These are phyloP conservation scores for Rutstroemia sp. DNA, from an alignment of 2,329 filamentous ascomycete species.

Conservation along the genomic window DNA sequence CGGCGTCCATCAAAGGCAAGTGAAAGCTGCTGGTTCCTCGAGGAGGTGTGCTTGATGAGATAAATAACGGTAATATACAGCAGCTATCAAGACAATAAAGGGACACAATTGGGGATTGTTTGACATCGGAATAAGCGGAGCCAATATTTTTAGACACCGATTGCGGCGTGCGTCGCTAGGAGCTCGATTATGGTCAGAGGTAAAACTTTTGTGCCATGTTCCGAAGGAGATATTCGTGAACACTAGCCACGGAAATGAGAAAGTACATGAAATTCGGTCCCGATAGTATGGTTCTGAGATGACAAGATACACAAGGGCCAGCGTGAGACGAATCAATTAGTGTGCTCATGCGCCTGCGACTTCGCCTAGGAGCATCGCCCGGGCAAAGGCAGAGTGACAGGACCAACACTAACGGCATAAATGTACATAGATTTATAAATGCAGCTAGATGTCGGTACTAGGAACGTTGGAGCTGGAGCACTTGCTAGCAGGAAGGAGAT, in stretches of 20 bases:
- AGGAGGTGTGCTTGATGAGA: not conserved
- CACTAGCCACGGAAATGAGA: not conserved
- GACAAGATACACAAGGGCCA: not conserved
- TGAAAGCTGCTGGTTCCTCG: no score
- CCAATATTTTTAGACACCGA: not conserved
- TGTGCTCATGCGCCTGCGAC: not conserved
- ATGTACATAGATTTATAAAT: no score
- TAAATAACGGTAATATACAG: not conserved
- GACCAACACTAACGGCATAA: no score
- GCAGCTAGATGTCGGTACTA: no score
- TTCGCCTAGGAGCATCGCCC: not conserved
- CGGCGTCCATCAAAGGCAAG: no score
- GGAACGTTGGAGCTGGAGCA: no score
- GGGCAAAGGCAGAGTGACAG: no score
- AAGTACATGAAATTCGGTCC: not conserved
- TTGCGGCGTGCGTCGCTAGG: not conserved
- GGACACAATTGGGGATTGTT: not conserved
- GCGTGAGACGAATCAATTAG: not conserved
- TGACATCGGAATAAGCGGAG: not conserved
- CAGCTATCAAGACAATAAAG: not conserved
- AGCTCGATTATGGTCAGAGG: not conserved
- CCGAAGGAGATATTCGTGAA: not conserved
- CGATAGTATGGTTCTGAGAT: not conserved
- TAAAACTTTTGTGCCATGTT: not conserved
- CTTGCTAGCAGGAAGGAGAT: no score